Evolutionary conservation across 441 rosid species (phyloP).

Genomic region (Metrosideros polymorpha): DNA sequence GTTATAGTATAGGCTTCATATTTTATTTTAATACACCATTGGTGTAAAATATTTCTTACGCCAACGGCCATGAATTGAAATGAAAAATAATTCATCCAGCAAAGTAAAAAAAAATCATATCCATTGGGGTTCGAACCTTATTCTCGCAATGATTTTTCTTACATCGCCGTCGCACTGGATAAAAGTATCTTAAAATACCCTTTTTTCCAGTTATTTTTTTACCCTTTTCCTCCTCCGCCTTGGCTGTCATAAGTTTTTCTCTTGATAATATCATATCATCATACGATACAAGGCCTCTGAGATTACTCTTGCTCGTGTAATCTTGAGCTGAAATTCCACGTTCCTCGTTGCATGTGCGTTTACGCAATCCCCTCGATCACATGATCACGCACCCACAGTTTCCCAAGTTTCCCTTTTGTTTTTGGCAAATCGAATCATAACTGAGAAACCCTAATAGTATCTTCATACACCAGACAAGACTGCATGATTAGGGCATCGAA

Average conservation of each 20-base stretch:
- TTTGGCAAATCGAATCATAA: not conserved
- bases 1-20: not conserved
- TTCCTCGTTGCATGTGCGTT: not conserved
- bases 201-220: not conserved
- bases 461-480: not conserved
- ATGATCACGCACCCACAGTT: not conserved
- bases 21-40: not conserved
- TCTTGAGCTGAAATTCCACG: not conserved
- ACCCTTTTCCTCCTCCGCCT: not conserved
- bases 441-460: not conserved
- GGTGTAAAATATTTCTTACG: not conserved
- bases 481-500: not conserved
- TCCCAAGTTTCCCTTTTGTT: not conserved
- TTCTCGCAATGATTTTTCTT: not conserved
- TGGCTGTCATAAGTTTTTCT: not conserved
- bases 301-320: not conserved
- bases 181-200: not conserved
- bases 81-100: not conserved
- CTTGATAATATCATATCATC: not conserved
- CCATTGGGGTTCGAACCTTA: not conserved
- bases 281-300: not conserved
- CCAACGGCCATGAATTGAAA: not conserved
- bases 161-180: not conserved
- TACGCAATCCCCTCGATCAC: not conserved
- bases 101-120: not conserved